These are phyloP conservation scores for Carex sylvatica DNA, from an alignment of 202 grass and related monocot genomes.

Conservation along the genomic window DNA sequence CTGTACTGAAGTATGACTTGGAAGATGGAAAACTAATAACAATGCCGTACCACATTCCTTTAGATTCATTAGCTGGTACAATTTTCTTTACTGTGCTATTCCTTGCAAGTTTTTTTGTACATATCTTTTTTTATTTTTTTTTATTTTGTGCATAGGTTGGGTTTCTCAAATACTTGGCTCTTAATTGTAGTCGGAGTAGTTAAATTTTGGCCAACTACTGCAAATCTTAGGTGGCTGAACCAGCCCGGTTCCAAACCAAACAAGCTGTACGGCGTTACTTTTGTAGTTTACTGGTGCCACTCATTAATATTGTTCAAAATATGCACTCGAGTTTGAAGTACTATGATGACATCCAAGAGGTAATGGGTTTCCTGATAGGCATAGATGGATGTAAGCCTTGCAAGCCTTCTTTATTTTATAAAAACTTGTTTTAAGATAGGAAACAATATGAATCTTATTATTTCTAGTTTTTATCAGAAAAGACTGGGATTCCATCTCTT, in stretches of 20 bases:
- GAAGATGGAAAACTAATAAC: constrained; percentile 77
- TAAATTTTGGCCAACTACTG: background rate
- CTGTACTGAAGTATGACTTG: constrained; percentile 76
- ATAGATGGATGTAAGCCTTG: background rate
- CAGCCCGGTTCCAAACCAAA: background rate
- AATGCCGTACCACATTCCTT: constrained; percentile 73
- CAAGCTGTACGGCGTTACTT: background rate
- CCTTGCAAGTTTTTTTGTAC: background rate
- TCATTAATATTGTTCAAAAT: constrained; percentile 2
- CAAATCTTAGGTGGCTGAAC: background rate
- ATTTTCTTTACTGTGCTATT: constrained; percentile 4
- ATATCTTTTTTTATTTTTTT: background rate
- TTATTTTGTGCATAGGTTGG: background rate
- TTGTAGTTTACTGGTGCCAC: background rate
- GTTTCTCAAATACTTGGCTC: background rate
- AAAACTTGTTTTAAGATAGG: background rate
- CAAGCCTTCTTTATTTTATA: background rate
- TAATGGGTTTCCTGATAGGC: background rate
- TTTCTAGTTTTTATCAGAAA: constrained; percentile 38
- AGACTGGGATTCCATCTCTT: constrained; percentile 51
- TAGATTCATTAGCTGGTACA: constrained; percentile 55
- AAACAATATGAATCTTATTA: background rate
- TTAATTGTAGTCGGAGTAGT: background rate
- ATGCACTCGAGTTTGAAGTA: background rate
- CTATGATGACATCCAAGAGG: background rate